phyloP scores from a whole-genome alignment of 176 grass and related monocot species.

The Carex scoparia region DNA sequence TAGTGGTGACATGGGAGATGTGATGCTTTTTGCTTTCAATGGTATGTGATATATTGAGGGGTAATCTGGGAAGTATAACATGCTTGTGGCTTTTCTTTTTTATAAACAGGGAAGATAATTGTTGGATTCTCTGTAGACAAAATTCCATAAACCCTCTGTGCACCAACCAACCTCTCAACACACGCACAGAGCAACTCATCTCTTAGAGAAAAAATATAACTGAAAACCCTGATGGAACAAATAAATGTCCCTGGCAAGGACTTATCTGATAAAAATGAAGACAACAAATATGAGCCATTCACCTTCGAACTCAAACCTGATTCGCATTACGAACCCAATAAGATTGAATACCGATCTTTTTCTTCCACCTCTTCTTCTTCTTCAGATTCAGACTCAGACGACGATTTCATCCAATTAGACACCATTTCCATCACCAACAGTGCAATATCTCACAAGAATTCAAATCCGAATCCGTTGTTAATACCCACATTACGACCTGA shows the following conservation, averaged over 20 bases:
- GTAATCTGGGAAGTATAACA: neutral
- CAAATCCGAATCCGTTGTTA: neutral
- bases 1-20: neutral
- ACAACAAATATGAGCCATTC: conserved; percentile 6
- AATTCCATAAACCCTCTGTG: neutral
- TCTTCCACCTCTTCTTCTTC: conserved; percentile 13
- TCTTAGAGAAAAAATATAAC: neutral
- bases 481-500: neutral
- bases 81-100: neutral
- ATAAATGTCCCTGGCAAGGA: neutral
- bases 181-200: neutral
- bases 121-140: neutral
- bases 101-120: neutral
- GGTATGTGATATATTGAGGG: neutral
- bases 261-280: neutral
- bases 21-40: neutral
- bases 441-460: neutral
- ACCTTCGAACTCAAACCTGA: conserved; percentile 10
- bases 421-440: neutral
- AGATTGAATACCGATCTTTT: neutral
- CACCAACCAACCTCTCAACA: neutral
- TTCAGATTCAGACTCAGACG: neutral
- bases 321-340: neutral
- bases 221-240: conserved; percentile 5
- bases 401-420: conserved; percentile 25